Evolutionary conservation across 257 asterid genomes (phyloP).

Genomic region (Pogostemon cablin): DNA sequence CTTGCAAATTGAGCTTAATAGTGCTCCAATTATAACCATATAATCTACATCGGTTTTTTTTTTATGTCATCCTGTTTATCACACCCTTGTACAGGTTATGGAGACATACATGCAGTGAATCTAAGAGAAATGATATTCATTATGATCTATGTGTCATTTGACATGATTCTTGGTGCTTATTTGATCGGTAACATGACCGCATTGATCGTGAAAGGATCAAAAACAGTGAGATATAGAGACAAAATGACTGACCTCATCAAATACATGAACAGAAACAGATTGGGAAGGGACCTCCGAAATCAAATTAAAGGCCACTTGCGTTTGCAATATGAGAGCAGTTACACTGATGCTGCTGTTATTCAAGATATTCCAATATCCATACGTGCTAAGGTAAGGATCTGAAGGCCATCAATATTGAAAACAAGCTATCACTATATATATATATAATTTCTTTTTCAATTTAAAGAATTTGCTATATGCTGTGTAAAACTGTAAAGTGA

Average conservation of each 20-base stretch:
- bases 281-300: conserved; percentile 69
- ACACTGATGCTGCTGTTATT: conserved; percentile 72
- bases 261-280: conserved; percentile 77
- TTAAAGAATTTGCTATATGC: not conserved
- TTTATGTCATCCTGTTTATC: not conserved
- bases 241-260: conserved; percentile 79
- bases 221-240: conserved; percentile 87
- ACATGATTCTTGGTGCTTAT: conserved; percentile 93
- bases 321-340: conserved; percentile 86
- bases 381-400: conserved; percentile 72
- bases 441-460: not conserved
- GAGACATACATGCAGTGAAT: conserved; percentile 95
- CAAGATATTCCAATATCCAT: conserved; percentile 89
- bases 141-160: conserved; percentile 88
- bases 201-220: conserved; percentile 88
- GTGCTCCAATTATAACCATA: not conserved
- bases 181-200: conserved; percentile 99
- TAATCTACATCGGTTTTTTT: not conserved
- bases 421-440: not conserved
- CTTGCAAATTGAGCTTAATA: not conserved
- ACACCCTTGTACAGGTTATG: conserved; percentile 67
- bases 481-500: too few relatives aligned
- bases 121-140: conserved; percentile 91
- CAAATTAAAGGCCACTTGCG: conserved; percentile 94
- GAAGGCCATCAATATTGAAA: not conserved